Conservation (phyloP, 352 stramenopile species). For the Phytophthora pistaciae region DNA sequence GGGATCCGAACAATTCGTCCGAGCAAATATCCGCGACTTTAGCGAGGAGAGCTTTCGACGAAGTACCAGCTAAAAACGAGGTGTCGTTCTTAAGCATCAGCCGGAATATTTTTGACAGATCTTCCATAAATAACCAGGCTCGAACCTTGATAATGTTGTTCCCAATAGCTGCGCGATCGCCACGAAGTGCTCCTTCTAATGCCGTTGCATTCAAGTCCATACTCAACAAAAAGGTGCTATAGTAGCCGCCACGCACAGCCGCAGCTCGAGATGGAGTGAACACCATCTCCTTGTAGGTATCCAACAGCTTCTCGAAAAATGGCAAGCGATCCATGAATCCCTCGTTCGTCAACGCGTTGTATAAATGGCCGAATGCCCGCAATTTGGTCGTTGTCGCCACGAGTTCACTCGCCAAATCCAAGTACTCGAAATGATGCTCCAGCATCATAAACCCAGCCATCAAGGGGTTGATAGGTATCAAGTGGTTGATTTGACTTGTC, state of each 20-base stretch:
- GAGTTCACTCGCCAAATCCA: constrained; percentile 11
- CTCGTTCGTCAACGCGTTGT: constrained; percentile 29
- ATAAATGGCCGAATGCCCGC: constrained; percentile 40
- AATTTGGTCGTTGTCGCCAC: constrained; percentile 21
- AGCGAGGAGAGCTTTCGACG: constrained; percentile 16
- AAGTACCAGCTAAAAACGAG: constrained; percentile 19
- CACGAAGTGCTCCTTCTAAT: constrained; percentile 24
- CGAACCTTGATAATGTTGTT: background rate
- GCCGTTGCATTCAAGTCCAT: background rate
- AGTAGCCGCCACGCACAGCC: constrained; percentile 25
- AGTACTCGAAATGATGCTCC: constrained; percentile 29
- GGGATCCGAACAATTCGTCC: constrained; percentile 29
- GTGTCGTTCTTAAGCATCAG: constrained; percentile 31
- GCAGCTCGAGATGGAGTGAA: constrained; percentile 38
- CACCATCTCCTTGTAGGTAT: constrained; percentile 25
- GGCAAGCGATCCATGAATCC: constrained; percentile 15
- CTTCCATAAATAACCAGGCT: constrained; percentile 4
- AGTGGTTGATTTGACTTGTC: background rate
- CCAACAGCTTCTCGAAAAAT: constrained; percentile 36
- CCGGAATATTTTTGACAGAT: background rate
- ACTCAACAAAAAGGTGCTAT: constrained; percentile 27
- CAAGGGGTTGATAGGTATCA: constrained; percentile 20
- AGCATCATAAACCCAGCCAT: constrained; percentile 35
- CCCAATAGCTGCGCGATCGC: background rate
- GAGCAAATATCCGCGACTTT: constrained; percentile 24